These are phyloP conservation scores for Abrus pulchellus DNA, from an alignment of 306 rosid genomes.

Conservation along the genomic window DNA sequence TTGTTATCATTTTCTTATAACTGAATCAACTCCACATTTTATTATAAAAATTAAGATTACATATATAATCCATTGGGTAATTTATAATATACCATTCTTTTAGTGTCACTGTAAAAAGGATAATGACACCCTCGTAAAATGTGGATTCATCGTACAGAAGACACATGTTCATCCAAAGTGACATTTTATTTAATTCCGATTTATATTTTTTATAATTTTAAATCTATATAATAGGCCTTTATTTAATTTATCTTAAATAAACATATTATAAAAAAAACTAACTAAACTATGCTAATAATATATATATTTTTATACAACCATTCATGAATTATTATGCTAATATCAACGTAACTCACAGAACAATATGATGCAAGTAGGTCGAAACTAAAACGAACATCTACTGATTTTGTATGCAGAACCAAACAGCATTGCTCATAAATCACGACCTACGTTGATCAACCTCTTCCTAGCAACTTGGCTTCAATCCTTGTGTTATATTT, in stretches of 20 bases:
- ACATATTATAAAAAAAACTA: too few species aligned
- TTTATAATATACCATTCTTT: not conserved
- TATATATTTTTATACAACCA: too few species aligned
- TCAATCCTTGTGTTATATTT: not conserved
- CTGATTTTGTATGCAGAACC: not conserved
- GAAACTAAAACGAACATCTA: too few species aligned
- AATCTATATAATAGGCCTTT: too few species aligned
- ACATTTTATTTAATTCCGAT: too few species aligned
- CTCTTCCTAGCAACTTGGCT: not conserved
- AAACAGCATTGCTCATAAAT: not conserved
- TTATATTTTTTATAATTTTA: too few species aligned
- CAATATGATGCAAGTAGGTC: not conserved
- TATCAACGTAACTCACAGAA: not conserved
- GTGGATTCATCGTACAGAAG: not conserved
- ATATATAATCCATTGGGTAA: not conserved
- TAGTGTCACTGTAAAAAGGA: not conserved
- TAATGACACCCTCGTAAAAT: not conserved
- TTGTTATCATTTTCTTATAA: not conserved
- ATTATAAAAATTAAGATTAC: not conserved
- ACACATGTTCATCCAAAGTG: too few species aligned
- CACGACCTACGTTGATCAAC: not conserved
- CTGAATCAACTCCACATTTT: not conserved
- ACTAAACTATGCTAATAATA: not conserved
- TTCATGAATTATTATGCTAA: not conserved
- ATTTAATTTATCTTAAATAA: too few species aligned